Evolutionary conservation across 1,139 yeast species (phyloP).

Genomic region (Eremothecium coryli): DNA sequence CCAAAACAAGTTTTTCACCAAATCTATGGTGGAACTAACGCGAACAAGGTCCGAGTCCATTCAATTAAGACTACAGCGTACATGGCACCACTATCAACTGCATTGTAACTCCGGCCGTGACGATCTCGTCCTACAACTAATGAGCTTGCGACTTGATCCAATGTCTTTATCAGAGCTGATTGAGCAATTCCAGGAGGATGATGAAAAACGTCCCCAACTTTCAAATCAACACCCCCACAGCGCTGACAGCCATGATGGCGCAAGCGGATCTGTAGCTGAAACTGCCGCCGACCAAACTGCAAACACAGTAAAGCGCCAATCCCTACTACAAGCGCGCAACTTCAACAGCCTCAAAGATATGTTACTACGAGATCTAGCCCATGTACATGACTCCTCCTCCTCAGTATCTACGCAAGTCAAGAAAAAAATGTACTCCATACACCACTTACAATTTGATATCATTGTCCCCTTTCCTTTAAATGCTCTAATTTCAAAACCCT

Average conservation of each 20-base stretch:
- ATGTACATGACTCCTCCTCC: not conserved
- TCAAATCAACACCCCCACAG: slow-evolving; percentile 5
- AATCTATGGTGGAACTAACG: slow-evolving; percentile 22
- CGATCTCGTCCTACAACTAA: slow-evolving; percentile 23
- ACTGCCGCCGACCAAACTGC: not conserved
- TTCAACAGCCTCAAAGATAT: slow-evolving; percentile 20
- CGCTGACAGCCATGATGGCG: slow-evolving; percentile 1
- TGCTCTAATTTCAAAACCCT: slow-evolving; percentile 59
- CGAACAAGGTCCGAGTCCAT: slow-evolving; percentile 12
- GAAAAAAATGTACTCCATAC: slow-evolving; percentile 32
- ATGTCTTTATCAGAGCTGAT: slow-evolving; percentile 23
- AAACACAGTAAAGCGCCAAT: slow-evolving; percentile 3
- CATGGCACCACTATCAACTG: slow-evolving; percentile 17
- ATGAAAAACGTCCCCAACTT: not conserved
- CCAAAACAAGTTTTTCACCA: slow-evolving; percentile 16
- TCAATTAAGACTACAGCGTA: slow-evolving; percentile 19
- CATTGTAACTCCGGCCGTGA: slow-evolving; percentile 5
- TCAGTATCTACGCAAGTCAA: not conserved
- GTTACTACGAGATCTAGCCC: slow-evolving; percentile 15
- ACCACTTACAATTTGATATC: slow-evolving; percentile 57
- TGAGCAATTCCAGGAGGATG: slow-evolving; percentile 11
- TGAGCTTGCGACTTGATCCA: slow-evolving; percentile 27
- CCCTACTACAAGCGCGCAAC: slow-evolving; percentile 17
- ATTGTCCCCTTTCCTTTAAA: slow-evolving; percentile 81
- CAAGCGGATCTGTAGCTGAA: not conserved